phyloP scores from a whole-genome alignment of 78 protist species.

The Dictyostelium intermedium region DNA sequence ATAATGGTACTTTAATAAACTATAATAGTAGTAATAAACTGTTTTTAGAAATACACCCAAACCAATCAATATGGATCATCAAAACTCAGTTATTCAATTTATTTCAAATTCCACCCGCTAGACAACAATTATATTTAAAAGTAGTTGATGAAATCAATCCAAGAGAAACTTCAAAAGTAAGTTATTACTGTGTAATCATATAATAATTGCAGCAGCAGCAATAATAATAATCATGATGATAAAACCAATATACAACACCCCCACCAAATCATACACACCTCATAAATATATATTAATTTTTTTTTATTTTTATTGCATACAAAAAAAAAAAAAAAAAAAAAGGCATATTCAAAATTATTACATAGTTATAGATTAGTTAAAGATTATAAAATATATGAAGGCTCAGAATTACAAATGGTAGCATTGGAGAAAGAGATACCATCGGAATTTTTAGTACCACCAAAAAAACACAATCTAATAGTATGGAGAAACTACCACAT shows the following conservation, averaged over 20 bases:
- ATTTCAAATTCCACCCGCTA: conserved; percentile 40
- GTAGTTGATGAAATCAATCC: conserved; percentile 21
- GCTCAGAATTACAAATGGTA: conserved; percentile 45
- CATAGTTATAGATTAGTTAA: conserved; percentile 53
- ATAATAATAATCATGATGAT: too few relatives aligned
- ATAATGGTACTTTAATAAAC: neutral
- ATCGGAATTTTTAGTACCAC: conserved; percentile 33
- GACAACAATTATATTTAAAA: conserved; percentile 43
- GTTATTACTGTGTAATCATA: too few relatives aligned
- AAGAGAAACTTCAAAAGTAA: conserved; percentile 38
- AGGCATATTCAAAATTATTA: conserved; percentile 33
- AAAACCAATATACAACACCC: neutral
- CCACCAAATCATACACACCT: too few relatives aligned
- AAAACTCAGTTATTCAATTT: conserved; percentile 32
- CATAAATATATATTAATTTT: neutral
- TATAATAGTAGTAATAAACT: conserved; percentile 8
- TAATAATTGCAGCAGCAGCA: too few relatives aligned
- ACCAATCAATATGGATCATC: conserved; percentile 72
- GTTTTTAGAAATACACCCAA: conserved; percentile 54
- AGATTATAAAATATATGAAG: conserved; percentile 36
- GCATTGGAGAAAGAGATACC: conserved; percentile 40
- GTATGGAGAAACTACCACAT: neutral
- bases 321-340: neutral
- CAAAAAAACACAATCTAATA: neutral
- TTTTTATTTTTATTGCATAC: neutral